These are phyloP conservation scores for Nepenthes gracilis DNA, from an alignment of 148 eudicot genomes.

Conservation along the genomic window DNA sequence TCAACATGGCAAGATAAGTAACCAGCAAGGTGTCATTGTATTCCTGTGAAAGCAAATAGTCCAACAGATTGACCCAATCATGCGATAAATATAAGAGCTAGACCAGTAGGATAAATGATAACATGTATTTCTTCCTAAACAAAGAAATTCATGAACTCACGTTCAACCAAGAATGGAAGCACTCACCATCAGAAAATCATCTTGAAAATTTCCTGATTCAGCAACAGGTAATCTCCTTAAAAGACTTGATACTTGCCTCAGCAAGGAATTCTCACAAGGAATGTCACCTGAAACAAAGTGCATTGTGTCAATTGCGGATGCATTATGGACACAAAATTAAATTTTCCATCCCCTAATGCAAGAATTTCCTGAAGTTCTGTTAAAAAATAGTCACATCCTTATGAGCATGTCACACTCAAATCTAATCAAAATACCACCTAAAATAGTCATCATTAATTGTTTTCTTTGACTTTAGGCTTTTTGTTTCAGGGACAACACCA, in stretches of 20 bases:
- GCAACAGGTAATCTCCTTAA: slow-evolving; percentile 92
- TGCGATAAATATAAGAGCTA: not conserved
- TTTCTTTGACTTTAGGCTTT: no score
- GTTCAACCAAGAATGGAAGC: no score
- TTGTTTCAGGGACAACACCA: no score
- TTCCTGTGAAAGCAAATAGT: slow-evolving; percentile 42
- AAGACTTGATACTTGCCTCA: slow-evolving; percentile 93
- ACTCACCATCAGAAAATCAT: slow-evolving; percentile 83
- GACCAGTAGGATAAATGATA: not conserved
- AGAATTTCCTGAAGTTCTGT: not conserved
- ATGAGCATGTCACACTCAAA: no score
- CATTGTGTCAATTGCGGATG: not conserved
- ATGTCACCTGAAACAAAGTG: slow-evolving; percentile 44
- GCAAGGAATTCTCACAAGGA: slow-evolving; percentile 51
- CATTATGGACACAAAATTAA: not conserved
- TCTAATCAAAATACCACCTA: no score
- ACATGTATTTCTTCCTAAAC: not conserved
- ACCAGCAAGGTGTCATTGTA: slow-evolving; percentile 84
- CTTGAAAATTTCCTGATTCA: slow-evolving; percentile 81
- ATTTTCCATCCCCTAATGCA: not conserved
- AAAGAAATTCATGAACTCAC: no score
- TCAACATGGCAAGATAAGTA: slow-evolving; percentile 79
- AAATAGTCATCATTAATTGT: no score
- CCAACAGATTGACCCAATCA: slow-evolving; percentile 1
- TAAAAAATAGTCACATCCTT: no score